These are phyloP conservation scores for Leccinum proliferum DNA, from an alignment of 1,284 basidiomycete species.

Conservation along the genomic window DNA sequence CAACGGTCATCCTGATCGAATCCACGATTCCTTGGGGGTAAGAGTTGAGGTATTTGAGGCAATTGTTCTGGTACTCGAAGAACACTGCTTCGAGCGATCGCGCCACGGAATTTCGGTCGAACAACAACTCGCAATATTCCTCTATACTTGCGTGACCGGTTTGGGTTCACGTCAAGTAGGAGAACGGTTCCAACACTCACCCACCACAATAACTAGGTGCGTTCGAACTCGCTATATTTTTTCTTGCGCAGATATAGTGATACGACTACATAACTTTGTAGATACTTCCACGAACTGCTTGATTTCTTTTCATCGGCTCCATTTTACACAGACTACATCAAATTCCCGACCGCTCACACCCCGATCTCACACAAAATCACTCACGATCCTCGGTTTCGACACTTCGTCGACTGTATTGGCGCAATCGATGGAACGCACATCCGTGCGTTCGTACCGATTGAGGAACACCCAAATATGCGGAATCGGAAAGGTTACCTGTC, in stretches of 20 bases:
- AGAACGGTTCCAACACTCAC: neutral
- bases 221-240: neutral
- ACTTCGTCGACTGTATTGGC: neutral
- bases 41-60: neutral
- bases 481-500: neutral
- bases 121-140: neutral
- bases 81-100: neutral
- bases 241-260: neutral
- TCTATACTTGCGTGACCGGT: neutral
- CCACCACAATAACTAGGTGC: neutral
- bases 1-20: conserved; percentile 2
- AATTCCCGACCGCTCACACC: neutral
- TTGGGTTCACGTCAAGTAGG: neutral
- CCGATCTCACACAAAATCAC: too few relatives aligned
- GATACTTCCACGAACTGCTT: neutral
- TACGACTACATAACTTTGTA: neutral
- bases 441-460: neutral
- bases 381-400: too few relatives aligned
- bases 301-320: neutral
- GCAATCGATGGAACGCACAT: neutral
- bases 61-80: neutral
- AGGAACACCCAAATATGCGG: neutral
- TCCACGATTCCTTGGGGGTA: neutral
- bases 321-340: neutral
- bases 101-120: neutral